Evolutionary conservation across 495 filamentous ascomycete genomes (phyloP).

Genomic region (Tetracladium setigerum): DNA sequence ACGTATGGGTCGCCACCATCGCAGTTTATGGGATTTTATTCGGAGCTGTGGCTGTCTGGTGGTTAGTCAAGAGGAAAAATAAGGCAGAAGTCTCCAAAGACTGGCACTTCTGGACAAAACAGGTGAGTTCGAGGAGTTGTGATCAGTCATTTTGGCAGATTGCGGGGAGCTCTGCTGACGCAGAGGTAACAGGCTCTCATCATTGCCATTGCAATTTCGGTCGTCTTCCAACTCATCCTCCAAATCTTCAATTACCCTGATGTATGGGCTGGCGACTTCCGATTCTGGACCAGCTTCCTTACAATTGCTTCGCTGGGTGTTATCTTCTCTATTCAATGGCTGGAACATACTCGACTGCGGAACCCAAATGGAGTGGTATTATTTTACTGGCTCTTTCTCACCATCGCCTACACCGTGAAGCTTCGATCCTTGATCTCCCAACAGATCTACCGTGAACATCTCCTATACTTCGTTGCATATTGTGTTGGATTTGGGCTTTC

Average conservation of each 20-base stretch:
- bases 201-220: conserved; percentile 56
- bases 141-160: background rate
- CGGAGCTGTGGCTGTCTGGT: conserved; percentile 68
- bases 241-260: conserved; percentile 65
- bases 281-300: conserved; percentile 80
- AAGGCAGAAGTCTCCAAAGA: conserved; percentile 65
- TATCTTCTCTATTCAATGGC: conserved; percentile 81
- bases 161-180: conserved; percentile 16
- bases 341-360: conserved; percentile 82
- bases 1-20: conserved; percentile 70
- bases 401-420: conserved; percentile 76
- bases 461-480: conserved; percentile 75
- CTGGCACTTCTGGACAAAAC: conserved; percentile 93
- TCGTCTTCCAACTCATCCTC: conserved; percentile 64
- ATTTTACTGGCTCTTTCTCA: conserved; percentile 92
- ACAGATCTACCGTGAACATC: conserved; percentile 51
- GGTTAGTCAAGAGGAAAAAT: conserved; percentile 53
- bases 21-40: conserved; percentile 69
- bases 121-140: conserved; percentile 59
- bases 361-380: conserved; percentile 89
- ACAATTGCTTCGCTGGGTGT: conserved; percentile 72
- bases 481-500: conserved; percentile 68
- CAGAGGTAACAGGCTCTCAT: conserved; percentile 52
- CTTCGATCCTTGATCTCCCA: conserved; percentile 80
- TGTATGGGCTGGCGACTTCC: conserved; percentile 74